phyloP scores from a whole-genome alignment of 1,284 basidiomycete genomes.

The Ganoderma resinaceum region DNA sequence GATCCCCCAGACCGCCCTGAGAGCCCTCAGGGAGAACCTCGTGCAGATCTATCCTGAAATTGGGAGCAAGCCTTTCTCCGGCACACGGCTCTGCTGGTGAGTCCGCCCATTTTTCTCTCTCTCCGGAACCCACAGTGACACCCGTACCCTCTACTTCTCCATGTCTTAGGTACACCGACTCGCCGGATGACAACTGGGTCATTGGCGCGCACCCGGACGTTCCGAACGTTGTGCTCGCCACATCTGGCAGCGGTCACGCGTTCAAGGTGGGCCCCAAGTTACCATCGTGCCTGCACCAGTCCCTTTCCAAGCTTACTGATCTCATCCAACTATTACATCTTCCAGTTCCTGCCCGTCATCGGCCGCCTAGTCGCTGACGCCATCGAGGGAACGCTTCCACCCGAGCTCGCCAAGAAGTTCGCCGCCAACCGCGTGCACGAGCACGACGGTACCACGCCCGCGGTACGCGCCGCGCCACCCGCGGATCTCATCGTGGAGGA shows the following conservation, averaged over 20 bases:
- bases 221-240: slow-evolving; percentile 70
- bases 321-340: background rate
- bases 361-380: slow-evolving; percentile 78
- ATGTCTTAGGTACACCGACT: slow-evolving; percentile 69
- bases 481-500: slow-evolving; percentile 53
- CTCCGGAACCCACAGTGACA: background rate
- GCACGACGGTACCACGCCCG: slow-evolving; percentile 43
- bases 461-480: slow-evolving; percentile 29
- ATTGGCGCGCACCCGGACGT: slow-evolving; percentile 72
- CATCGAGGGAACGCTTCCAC: slow-evolving; percentile 68
- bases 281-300: background rate
- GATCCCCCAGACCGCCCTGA: slow-evolving; percentile 65
- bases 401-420: slow-evolving; percentile 59
- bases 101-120: slow-evolving; percentile 24
- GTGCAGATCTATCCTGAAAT: slow-evolving; percentile 75
- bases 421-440: slow-evolving; percentile 50
- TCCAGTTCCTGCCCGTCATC: slow-evolving; percentile 83
- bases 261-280: slow-evolving; percentile 70
- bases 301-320: background rate
- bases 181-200: slow-evolving; percentile 80
- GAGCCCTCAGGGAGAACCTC: slow-evolving; percentile 59
- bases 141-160: slow-evolving; percentile 35
- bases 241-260: slow-evolving; percentile 82
- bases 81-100: slow-evolving; percentile 87
- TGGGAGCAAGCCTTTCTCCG: slow-evolving; percentile 67